Conservation (phyloP, 805 yeast genomes). For the Wickerhamomyces tratensis region DNA sequence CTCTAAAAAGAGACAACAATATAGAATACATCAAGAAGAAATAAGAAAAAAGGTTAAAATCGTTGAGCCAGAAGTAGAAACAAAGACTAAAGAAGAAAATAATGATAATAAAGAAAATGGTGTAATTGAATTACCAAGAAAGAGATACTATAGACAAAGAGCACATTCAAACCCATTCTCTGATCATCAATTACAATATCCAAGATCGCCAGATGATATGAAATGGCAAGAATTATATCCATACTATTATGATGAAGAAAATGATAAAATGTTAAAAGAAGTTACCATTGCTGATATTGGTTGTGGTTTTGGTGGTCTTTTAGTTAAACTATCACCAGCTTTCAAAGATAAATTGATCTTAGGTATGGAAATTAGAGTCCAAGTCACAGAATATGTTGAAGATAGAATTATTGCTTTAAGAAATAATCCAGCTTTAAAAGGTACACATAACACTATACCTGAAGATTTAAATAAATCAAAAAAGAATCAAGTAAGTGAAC, state of each 20-base stretch:
- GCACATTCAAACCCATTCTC: slow-evolving; percentile 98
- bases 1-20: slow-evolving; percentile 25
- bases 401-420: slow-evolving; percentile 90
- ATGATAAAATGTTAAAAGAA: slow-evolving; percentile 31
- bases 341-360: slow-evolving; percentile 68
- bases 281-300: slow-evolving; percentile 95
- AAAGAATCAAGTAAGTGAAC: slow-evolving; percentile 1
- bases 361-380: slow-evolving; percentile 98
- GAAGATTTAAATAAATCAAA: slow-evolving; percentile 12
- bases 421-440: slow-evolving; percentile 24
- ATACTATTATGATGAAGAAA: slow-evolving; percentile 32
- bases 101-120: slow-evolving; percentile 6
- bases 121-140: slow-evolving; percentile 55
- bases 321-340: slow-evolving; percentile 68
- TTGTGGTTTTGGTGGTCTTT: slow-evolving; percentile 93
- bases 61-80: slow-evolving; percentile 25
- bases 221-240: slow-evolving; percentile 81
- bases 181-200: slow-evolving; percentile 88
- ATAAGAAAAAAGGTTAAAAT: slow-evolving; percentile 36
- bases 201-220: slow-evolving; percentile 73
- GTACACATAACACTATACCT: slow-evolving; percentile 13
- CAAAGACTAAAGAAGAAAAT: neutral
- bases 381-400: slow-evolving; percentile 94
- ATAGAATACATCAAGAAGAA: slow-evolving; percentile 38
- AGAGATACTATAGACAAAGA: slow-evolving; percentile 87